Percentiles rank a stretch among this genome's conserved stretches.
These are phyloP conservation scores for Komagataella phaffii DNA, from an alignment of 805 yeast genomes.

Conservation along the genomic window DNA sequence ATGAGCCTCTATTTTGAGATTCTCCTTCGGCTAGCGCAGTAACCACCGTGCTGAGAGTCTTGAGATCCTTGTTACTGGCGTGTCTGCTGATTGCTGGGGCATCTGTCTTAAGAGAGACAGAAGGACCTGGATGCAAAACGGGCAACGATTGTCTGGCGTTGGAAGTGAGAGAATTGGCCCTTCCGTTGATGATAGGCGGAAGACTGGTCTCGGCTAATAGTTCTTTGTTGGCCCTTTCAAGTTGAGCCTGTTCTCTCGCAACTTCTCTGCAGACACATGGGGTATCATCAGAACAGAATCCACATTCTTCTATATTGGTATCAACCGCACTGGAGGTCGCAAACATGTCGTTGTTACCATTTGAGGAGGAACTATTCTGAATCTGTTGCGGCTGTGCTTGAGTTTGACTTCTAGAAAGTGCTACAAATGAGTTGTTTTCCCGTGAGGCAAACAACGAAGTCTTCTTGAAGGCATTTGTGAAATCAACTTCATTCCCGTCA, in stretches of 20 bases:
- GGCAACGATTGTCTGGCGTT: conserved; percentile 28
- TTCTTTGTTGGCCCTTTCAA: conserved; percentile 5
- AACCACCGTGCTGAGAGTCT: background rate
- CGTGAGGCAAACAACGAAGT: conserved; percentile 21
- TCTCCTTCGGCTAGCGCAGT: conserved; percentile 4
- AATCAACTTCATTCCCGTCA: conserved; percentile 33
- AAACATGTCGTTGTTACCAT: conserved; percentile 7
- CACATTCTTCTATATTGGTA: conserved; percentile 65
- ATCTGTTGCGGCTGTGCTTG: background rate
- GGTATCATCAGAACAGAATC: conserved; percentile 85
- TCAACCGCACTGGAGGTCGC: conserved; percentile 17
- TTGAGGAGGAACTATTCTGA: background rate
- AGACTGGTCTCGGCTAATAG: conserved; percentile 4
- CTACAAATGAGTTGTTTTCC: conserved; percentile 11
- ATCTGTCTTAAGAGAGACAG: conserved; percentile 28
- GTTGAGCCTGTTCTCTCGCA: conserved; percentile 29
- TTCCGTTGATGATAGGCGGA: conserved; percentile 5
- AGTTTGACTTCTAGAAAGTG: background rate
- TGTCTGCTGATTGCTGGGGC: conserved; percentile 2
- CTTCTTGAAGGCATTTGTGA: conserved; percentile 29
- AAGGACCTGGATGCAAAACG: conserved; percentile 53
- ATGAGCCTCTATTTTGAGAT: conserved; percentile 24
- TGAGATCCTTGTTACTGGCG: conserved; percentile 5
- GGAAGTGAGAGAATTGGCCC: conserved; percentile 6
- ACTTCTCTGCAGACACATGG: conserved; percentile 88